phyloP scores from a whole-genome alignment of 192 early-diverging fungal species.

The Mortierella hygrophila region DNA sequence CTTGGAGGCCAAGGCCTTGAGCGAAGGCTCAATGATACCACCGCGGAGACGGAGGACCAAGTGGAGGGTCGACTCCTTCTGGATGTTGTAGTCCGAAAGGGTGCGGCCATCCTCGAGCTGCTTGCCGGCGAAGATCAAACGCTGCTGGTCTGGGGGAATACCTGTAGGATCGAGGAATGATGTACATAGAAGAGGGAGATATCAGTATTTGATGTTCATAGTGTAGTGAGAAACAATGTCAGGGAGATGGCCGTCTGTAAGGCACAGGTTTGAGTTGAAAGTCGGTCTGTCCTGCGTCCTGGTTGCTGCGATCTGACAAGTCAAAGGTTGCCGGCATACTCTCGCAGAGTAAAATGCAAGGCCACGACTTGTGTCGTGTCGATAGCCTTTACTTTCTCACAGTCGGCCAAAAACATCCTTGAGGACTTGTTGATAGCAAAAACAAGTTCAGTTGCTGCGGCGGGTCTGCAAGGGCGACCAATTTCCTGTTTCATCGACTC shows the following conservation, averaged over 20 bases:
- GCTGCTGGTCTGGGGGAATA: constrained; percentile 99
- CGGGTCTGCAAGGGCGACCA: neutral
- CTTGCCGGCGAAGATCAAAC: constrained; percentile 99
- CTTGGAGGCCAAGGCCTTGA: constrained; percentile 98
- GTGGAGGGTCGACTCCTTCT: constrained; percentile 99
- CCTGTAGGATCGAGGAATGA: constrained; percentile 54
- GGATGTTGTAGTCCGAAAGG: constrained; percentile 99
- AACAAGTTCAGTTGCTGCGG: neutral
- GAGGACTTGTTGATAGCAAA: neutral
- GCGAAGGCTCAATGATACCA: constrained; percentile 98
- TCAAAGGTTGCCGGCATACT: no score
- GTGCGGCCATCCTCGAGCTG: constrained; percentile 99
- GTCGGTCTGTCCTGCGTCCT: neutral
- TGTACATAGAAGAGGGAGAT: neutral
- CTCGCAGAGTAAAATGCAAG: no score
- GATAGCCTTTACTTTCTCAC: neutral
- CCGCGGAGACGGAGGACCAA: constrained; percentile 97
- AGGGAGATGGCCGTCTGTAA: neutral
- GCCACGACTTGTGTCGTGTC: neutral
- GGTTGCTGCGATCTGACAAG: no score
- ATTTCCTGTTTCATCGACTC: neutral
- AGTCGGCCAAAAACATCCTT: neutral
- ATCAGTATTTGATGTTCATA: neutral
- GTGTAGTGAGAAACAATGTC: neutral
- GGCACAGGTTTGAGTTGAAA: neutral